Evolutionary conservation across 805 yeast species (phyloP).

Genomic region (Yamadazyma olivae): DNA sequence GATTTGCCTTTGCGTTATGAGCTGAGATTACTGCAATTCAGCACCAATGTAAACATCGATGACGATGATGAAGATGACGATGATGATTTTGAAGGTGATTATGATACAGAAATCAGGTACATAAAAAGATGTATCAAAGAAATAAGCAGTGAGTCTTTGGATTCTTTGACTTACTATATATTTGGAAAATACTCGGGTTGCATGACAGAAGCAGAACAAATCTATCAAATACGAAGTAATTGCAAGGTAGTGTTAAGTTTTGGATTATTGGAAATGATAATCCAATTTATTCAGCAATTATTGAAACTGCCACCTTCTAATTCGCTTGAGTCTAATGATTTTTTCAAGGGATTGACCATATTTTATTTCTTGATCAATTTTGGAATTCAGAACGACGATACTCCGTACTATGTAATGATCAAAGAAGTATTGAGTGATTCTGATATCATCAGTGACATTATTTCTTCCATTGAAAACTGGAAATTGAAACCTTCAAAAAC

Average conservation of each 20-base stretch:
- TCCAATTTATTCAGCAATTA: background rate
- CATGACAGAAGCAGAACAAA: constrained; percentile 14
- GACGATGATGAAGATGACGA: too few species aligned
- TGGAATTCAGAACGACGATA: background rate
- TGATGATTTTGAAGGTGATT: background rate
- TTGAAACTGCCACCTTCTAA: background rate
- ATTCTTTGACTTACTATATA: constrained; percentile 20
- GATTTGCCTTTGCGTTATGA: constrained; percentile 2
- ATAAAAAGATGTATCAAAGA: constrained; percentile 1
- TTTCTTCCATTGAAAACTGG: constrained; percentile 61
- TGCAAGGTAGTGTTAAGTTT: constrained; percentile 6
- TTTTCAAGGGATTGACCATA: constrained; percentile 30
- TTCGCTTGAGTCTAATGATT: constrained; percentile 6
- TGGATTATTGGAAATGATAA: constrained; percentile 4
- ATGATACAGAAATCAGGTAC: background rate
- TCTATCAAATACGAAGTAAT: constrained; percentile 11
- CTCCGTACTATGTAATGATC: constrained; percentile 9
- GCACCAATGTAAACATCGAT: too few species aligned
- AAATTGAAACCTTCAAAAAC: constrained; percentile 46
- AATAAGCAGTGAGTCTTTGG: constrained; percentile 5
- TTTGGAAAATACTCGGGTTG: constrained; percentile 22
- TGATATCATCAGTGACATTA: constrained; percentile 43
- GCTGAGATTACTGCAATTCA: background rate
- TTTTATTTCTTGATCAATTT: constrained; percentile 29
- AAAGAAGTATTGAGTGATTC: constrained; percentile 20